Conservation (phyloP, 352 stramenopile species). For the Phytopythium kandeliae region DNA sequence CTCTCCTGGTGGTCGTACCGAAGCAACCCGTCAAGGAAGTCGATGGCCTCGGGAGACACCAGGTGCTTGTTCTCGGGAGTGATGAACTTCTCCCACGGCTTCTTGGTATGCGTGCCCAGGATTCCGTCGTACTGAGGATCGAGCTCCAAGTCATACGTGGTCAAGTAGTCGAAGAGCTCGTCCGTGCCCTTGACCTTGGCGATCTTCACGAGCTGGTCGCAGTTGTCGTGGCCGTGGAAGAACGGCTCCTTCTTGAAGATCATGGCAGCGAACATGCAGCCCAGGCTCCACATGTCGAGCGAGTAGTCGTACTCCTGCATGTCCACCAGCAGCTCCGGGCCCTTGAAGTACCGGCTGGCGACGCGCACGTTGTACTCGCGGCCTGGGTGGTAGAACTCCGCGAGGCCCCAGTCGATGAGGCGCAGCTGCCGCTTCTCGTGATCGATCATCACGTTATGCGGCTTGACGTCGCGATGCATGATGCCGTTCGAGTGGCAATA, state of each 20-base stretch:
- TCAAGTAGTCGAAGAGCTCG: constrained; percentile 98
- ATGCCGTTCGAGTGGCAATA: constrained; percentile 99
- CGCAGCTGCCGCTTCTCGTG: constrained; percentile 97
- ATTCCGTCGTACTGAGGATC: constrained; percentile 99
- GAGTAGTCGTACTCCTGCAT: constrained; percentile 99
- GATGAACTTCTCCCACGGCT: constrained; percentile 99
- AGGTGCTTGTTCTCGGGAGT: constrained; percentile 97
- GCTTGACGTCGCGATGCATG: constrained; percentile 99
- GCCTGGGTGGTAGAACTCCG: constrained; percentile 98
- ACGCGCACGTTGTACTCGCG: constrained; percentile 99
- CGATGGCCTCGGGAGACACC: constrained; percentile 93
- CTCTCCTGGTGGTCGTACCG: constrained; percentile 97
- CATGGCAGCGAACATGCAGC: constrained; percentile 99
- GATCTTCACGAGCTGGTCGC: constrained; percentile 99
- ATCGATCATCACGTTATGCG: constrained; percentile 99
- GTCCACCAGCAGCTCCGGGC: constrained; percentile 97
- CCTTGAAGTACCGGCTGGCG: constrained; percentile 99
- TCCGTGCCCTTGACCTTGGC: constrained; percentile 97
- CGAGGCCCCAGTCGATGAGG: constrained; percentile 99
- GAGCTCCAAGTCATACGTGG: constrained; percentile 98
- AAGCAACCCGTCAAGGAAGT: constrained; percentile 88
- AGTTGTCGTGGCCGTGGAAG: constrained; percentile 99
- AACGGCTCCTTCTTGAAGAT: constrained; percentile 99
- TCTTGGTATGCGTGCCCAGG: constrained; percentile 95
- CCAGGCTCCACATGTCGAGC: constrained; percentile 98